Evolutionary conservation across 805 yeast genomes (phyloP).

Genomic region (Torulaspora indica): DNA sequence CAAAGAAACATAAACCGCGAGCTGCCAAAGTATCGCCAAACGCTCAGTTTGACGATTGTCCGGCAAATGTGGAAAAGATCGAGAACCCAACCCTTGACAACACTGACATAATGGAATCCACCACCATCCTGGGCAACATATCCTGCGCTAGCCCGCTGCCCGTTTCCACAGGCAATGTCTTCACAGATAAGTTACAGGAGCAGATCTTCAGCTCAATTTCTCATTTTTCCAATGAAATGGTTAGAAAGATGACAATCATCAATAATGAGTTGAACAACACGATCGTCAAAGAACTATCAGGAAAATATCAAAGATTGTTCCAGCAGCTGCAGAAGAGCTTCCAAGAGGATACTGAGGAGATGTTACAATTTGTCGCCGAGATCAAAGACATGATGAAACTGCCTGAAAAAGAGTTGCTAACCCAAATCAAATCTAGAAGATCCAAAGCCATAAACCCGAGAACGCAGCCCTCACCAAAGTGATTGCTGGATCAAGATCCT

Average conservation of each 20-base stretch:
- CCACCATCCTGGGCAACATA: conserved; percentile 10
- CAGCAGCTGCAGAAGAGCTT: conserved; percentile 34
- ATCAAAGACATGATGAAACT: conserved; percentile 36
- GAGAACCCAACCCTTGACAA: conserved; percentile 4
- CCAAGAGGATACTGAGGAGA: conserved; percentile 38
- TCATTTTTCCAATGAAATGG: conserved; percentile 36
- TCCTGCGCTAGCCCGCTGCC: conserved; percentile 6
- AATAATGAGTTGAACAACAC: conserved; percentile 38
- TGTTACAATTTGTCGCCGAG: conserved; percentile 36
- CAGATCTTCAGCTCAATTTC: conserved; percentile 37
- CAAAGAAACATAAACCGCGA: background rate
- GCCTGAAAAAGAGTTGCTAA: conserved; percentile 35
- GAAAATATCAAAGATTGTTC: conserved; percentile 35
- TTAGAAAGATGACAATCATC: conserved; percentile 35
- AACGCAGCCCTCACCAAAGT: background rate
- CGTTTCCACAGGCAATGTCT: conserved; percentile 23
- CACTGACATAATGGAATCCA: conserved; percentile 5
- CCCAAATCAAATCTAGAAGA: conserved; percentile 14
- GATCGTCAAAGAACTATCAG: conserved; percentile 34
- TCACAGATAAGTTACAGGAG: conserved; percentile 37
- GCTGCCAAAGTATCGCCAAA: background rate
- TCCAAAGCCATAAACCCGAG: conserved; percentile 23
- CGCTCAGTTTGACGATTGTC: background rate
- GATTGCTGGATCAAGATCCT: background rate
- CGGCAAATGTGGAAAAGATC: background rate